Base-by-base conservation (phyloP, 1,139 yeast species). In the Kodamaea anthophila region DNA sequence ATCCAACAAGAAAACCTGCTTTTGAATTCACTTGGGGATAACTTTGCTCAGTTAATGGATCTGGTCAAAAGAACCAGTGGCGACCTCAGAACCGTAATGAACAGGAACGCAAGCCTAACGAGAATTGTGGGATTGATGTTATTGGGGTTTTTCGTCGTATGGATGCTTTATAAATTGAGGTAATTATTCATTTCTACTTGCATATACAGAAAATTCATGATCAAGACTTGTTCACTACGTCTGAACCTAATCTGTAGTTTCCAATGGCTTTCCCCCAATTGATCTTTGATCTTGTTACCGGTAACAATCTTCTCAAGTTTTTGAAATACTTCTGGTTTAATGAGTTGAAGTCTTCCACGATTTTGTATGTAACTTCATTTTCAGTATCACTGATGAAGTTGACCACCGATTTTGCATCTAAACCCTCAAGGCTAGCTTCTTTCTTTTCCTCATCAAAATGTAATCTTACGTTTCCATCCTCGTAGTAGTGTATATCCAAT, bases 251-350 rank as follows among this genome's bases (percentile, higher is more conserved):
- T 48, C 87, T 75, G 60, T 87, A 87, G 51, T 80, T 83, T 10
- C 94, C 94, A 46, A 87, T 85, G 11, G 96, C 87, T 49, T 75
- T 83, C 24, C 95, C 95, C 98, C 98, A 91, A 54, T 86, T 84
- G 50, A 91, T 81, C 56, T 83, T 87, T 10, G 95, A 74, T 50
- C 96, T 72, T 16, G 95, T 88, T 23, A 91, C 80, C 3, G 98
- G 98, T 39, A 91, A 67, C 53, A 86, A 85, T 54, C 98, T 77
- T 59, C 98, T 74, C 43, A 91, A 70, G 38, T 74, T 73, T 58
- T 88, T 91, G 64, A 91, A 91, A 35, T 77, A 73, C 31, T 70
- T 70, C 41, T 86, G 94, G 55, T 88, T 88, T 49, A 91, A 68
- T 20, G 74, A 74, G 25, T 72, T 65, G 49, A 91, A 83, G 36